Percentiles rank a stretch among this genome's conserved stretches.
These are phyloP conservation scores for Setaria italica DNA, from an alignment of 202 grass and related monocot genomes.

Conservation along the genomic window DNA sequence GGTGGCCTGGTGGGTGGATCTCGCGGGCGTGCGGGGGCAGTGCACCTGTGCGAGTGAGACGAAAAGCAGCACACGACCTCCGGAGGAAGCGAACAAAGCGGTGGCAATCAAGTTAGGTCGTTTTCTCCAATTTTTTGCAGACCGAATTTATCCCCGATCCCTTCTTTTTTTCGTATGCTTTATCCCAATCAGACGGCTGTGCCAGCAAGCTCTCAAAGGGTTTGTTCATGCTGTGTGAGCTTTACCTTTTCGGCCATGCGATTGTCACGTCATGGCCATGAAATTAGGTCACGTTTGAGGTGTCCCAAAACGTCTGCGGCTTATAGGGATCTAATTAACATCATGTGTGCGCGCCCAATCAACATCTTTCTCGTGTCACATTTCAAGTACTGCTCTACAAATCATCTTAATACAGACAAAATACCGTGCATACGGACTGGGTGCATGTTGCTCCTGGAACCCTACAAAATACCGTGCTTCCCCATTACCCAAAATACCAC, in stretches of 20 bases:
- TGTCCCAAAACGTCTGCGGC: too few species aligned
- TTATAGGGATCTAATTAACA: too few species aligned
- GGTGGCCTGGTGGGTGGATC: neutral
- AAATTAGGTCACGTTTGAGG: too few species aligned
- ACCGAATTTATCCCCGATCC: neutral
- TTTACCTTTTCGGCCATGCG: neutral
- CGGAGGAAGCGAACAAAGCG: neutral
- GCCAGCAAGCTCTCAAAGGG: neutral
- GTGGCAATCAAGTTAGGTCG: slow-evolving; percentile 2
- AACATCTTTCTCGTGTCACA: too few species aligned
- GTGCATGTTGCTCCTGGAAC: too few species aligned
- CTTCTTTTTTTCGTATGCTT: neutral
- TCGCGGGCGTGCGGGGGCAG: neutral
- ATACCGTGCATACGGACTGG: neutral
- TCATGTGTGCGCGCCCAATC: too few species aligned
- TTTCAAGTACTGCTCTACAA: too few species aligned
- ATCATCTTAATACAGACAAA: neutral
- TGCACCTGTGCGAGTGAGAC: neutral
- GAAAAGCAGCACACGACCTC: neutral
- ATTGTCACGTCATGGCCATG: too few species aligned
- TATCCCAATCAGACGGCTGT: neutral
- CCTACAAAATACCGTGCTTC: neutral
- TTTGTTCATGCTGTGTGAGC: neutral
- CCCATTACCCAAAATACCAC: neutral
- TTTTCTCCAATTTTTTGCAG: neutral